Evolutionary conservation across 106 monocot genomes (phyloP).

Genomic region (Dioscorea zingiberensis): DNA sequence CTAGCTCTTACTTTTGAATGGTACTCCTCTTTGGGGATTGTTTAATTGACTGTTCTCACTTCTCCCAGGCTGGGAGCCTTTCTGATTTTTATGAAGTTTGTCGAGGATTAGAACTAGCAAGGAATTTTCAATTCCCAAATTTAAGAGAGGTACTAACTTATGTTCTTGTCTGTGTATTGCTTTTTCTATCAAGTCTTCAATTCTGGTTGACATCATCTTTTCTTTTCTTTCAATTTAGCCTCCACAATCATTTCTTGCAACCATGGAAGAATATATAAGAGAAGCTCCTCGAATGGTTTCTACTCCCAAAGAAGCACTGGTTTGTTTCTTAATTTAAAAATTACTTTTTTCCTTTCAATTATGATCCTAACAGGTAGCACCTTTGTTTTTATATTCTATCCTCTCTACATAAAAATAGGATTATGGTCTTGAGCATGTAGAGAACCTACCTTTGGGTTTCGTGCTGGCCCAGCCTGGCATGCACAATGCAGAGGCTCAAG

Average conservation of each 20-base stretch:
- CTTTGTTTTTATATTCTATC: no score
- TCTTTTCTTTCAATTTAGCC: conserved; percentile 31
- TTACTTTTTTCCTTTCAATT: background rate
- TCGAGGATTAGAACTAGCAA: conserved; percentile 79
- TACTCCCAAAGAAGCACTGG: conserved; percentile 45
- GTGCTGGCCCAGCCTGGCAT: no score
- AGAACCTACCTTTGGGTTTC: no score
- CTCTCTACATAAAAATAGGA: no score
- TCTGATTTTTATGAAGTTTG: conserved; percentile 96
- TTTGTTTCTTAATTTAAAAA: conserved; percentile 21
- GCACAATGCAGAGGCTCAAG: no score
- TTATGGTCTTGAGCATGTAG: no score
- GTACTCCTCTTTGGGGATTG: background rate
- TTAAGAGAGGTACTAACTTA: conserved; percentile 63
- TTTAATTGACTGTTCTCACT: background rate
- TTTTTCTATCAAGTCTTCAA: background rate
- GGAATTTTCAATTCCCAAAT: conserved; percentile 95
- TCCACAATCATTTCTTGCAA: conserved; percentile 66
- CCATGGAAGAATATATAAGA: conserved; percentile 79
- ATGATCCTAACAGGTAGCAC: background rate
- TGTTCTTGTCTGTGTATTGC: background rate
- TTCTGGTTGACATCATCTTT: conserved; percentile 4
- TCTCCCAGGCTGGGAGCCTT: conserved; percentile 65
- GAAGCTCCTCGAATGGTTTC: conserved; percentile 69
- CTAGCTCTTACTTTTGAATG: no score